These are phyloP conservation scores for Protomyces inouyei DNA, from an alignment of 1,139 yeast species.

Conservation along the genomic window DNA sequence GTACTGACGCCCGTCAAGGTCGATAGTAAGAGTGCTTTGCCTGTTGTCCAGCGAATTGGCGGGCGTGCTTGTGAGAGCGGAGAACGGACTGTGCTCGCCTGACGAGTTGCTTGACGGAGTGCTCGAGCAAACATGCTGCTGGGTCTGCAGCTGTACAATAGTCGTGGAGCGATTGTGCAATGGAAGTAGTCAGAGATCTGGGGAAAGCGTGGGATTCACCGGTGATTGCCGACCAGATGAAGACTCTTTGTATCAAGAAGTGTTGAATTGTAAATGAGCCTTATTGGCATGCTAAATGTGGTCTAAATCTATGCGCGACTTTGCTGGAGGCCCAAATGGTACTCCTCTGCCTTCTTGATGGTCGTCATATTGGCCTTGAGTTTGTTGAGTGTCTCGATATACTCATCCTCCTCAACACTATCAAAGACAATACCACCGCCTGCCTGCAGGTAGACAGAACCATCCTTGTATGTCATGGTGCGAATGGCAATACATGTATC, in stretches of 20 bases:
- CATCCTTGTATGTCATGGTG: conserved; percentile 92
- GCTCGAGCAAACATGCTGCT: not conserved
- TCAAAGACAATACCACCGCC: conserved; percentile 98
- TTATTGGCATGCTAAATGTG: too few species aligned
- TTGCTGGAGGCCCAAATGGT: conserved; percentile 49
- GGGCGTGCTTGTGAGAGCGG: not conserved
- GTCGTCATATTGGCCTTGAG: conserved; percentile 91
- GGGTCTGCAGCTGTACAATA: not conserved
- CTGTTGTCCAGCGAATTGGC: conserved; percentile 21
- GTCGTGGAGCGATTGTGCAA: too few species aligned
- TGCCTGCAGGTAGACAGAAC: conserved; percentile 87
- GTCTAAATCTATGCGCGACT: too few species aligned
- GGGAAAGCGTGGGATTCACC: not conserved
- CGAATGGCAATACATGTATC: conserved; percentile 95
- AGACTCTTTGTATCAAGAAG: not conserved
- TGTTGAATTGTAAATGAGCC: not conserved
- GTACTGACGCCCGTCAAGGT: conserved; percentile 18
- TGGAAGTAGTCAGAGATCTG: not conserved
- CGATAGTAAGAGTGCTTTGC: conserved; percentile 16
- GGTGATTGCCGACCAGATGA: not conserved
- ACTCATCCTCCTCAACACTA: conserved; percentile 92
- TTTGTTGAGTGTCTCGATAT: conserved; percentile 92
- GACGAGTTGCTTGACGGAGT: not conserved
- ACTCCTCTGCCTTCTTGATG: conserved; percentile 79
- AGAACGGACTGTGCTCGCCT: not conserved